Conservation (phyloP, 371 early-diverging fungal species). For the Amoeboaphelidium occidentale region DNA sequence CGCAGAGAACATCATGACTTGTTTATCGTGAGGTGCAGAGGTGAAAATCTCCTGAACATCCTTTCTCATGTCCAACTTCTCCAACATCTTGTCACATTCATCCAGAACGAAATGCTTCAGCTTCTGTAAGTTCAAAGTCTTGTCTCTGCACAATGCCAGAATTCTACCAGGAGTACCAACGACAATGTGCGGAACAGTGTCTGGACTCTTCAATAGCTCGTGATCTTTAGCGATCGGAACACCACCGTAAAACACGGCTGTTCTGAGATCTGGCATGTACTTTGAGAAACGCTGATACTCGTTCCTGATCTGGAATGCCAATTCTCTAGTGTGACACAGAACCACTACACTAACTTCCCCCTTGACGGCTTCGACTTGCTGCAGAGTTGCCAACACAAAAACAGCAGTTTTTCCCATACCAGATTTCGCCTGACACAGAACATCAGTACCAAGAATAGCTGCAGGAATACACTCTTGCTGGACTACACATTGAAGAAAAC, state of each 20-base stretch:
- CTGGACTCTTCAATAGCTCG: conserved; percentile 42
- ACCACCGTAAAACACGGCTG: conserved; percentile 82
- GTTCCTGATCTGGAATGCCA: conserved; percentile 91
- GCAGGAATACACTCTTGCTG: conserved; percentile 97
- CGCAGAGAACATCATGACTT: conserved; percentile 95
- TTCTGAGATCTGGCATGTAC: conserved; percentile 78
- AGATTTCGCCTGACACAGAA: conserved; percentile 95
- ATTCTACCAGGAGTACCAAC: conserved; percentile 98
- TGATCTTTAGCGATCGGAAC: conserved; percentile 45
- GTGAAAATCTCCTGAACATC: conserved; percentile 92
- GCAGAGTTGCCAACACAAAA: conserved; percentile 85
- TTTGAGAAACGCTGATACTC: conserved; percentile 84
- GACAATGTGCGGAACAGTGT: conserved; percentile 65
- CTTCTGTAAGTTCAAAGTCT: conserved; percentile 40
- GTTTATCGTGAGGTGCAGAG: conserved; percentile 81
- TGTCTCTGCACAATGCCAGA: conserved; percentile 59
- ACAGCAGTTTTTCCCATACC: conserved; percentile 99
- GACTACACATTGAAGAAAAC: conserved; percentile 23
- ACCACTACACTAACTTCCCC: conserved; percentile 68
- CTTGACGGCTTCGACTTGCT: conserved; percentile 59
- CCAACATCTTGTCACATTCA: conserved; percentile 97
- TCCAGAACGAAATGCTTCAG: conserved; percentile 95
- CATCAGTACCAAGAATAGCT: conserved; percentile 85
- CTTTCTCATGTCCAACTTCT: conserved; percentile 68
- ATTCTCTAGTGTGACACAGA: conserved; percentile 90